Evolutionary conservation across 345 rosid genomes (phyloP), one percentile per base, ranked within the genome.

Genomic region (Eutrema yunnanense): DNA sequence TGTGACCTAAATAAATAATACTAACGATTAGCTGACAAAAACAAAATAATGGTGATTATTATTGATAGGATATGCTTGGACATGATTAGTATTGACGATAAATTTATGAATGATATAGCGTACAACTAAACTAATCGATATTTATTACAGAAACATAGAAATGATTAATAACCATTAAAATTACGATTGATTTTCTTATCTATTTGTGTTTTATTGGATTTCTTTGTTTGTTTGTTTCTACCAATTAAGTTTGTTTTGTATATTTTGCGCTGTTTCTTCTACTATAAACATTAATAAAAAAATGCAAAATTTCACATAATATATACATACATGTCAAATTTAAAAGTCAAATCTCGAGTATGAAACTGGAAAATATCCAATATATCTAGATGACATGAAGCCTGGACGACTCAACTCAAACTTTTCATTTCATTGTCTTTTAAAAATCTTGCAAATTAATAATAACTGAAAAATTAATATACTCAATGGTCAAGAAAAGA

Each of bases 1-100:
- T 47, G 22, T 57, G 34, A 65, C 57, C 46, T 37, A 44, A 10
- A 66, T 57, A 66, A 10, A 66, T 57, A 66, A 22, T 41, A 32
- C 4, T 3, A 66, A 11, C 50, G 73, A 59, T 60, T 50, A 74
- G 54, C 64, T 61, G 62, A 42, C 62, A 61, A 60, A 67, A 51
- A 19, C 4, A 51, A 10, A 54, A 54, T 44, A 44, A 72, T 63
- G 56, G 70, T 53, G 64, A 46, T 44, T 54, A n/a, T 43, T n/a
- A 54, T 44, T 54, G 71, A 64, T 54, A 19, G 3, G 41, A 63
- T 36, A 54, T 64, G 71, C 22, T 64, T 73, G 22, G 58, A 55
- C 71, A 44, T 54, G 22, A 55, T 64, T 54, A 64, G 57, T 54
- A 73, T 19, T 22, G 51, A 27, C 34, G 8, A 52, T 42, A 9